These are phyloP conservation scores for Limonium bicolor DNA, from an alignment of 148 eudicot species.

Conservation along the genomic window DNA sequence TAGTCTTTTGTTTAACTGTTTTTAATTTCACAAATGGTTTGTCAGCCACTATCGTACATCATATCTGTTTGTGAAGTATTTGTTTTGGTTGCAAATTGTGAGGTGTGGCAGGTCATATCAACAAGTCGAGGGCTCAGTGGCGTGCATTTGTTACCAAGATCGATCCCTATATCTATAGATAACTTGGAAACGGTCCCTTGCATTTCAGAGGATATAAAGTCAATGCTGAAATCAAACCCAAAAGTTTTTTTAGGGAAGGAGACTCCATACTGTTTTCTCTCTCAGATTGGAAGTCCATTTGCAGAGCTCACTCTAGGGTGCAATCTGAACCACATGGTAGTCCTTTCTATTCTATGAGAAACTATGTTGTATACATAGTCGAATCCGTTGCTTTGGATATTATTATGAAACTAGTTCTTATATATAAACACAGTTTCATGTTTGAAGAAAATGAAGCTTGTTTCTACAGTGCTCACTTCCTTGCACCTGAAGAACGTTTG, in stretches of 20 bases:
- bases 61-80: neutral
- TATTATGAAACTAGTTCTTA: too few species aligned
- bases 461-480: too few species aligned
- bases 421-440: too few species aligned
- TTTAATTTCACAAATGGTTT: too few species aligned
- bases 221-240: conserved; percentile 53
- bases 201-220: conserved; percentile 60
- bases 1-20: too few species aligned
- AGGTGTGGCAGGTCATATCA: conserved; percentile 58
- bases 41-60: too few species aligned
- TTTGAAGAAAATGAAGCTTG: too few species aligned
- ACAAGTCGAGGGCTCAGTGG: conserved; percentile 86
- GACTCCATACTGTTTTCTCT: conserved; percentile 77
- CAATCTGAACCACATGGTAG: conserved; percentile 75
- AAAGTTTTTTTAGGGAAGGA: conserved; percentile 77
- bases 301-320: conserved; percentile 93
- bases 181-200: conserved; percentile 57
- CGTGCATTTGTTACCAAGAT: conserved; percentile 51
- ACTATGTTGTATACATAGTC: too few species aligned
- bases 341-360: too few species aligned
- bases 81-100: neutral
- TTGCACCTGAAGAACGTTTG: too few species aligned
- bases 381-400: too few species aligned
- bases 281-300: conserved; percentile 51
- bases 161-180: conserved; percentile 55